Evolutionary conservation across 768 basidiomycete genomes (phyloP).

Genomic region (Udeniomyces megalosporus): DNA sequence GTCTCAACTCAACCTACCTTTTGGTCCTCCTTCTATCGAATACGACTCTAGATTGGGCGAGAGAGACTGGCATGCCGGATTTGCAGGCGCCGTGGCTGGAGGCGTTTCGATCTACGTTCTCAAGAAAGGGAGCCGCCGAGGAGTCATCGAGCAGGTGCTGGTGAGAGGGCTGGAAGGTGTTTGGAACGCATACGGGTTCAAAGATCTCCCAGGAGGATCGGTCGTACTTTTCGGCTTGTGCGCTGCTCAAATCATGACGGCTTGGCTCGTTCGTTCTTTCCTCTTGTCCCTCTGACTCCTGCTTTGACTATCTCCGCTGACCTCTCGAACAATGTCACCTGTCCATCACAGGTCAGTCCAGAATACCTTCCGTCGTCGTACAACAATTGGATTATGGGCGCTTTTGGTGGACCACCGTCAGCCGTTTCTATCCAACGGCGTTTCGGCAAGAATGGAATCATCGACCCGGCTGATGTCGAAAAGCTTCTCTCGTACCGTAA

Average conservation of each 20-base stretch:
- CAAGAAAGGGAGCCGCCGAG: background rate
- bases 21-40: conserved; percentile 6
- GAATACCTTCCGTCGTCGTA: background rate
- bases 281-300: too few species aligned
- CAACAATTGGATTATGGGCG: conserved; percentile 3
- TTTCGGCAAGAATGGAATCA: background rate
- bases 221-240: background rate
- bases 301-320: too few species aligned
- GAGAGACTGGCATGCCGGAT: conserved; percentile 7
- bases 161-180: conserved; percentile 11
- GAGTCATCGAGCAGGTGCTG: conserved; percentile 8
- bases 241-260: background rate
- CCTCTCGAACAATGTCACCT: background rate
- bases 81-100: conserved; percentile 4
- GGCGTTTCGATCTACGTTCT: conserved; percentile 9
- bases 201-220: conserved; percentile 1
- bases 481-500: conserved; percentile 1
- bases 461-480: background rate
- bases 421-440: conserved; percentile 4
- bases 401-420: conserved; percentile 6
- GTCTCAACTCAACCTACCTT: background rate
- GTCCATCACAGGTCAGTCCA: background rate
- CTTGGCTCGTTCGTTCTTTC: background rate
- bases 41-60: conserved; percentile 2
- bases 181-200: background rate